Evolutionary conservation across 352 stramenopile genomes (phyloP).

Genomic region (Phytophthora cactorum): DNA sequence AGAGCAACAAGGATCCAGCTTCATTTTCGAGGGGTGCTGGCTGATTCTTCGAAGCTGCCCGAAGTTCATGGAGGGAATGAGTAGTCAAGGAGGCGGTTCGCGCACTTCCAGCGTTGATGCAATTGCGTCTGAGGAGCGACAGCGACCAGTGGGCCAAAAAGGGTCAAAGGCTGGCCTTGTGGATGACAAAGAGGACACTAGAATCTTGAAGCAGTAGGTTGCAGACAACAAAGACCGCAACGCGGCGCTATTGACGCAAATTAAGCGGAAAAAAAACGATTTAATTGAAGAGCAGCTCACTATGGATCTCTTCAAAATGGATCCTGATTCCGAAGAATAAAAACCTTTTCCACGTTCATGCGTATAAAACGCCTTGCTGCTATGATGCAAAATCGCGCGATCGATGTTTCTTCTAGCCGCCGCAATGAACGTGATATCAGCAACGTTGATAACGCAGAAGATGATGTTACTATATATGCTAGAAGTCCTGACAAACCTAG

Average conservation of each 20-base stretch:
- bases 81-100: background rate
- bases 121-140: too few relatives aligned
- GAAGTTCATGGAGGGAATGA: slow-evolving; percentile 1
- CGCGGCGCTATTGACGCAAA: background rate
- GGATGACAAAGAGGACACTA: background rate
- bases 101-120: too few relatives aligned
- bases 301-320: background rate
- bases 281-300: background rate
- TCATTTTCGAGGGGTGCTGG: slow-evolving; percentile 1
- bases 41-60: background rate
- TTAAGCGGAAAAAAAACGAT: background rate
- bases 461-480: too few relatives aligned
- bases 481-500: too few relatives aligned
- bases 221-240: background rate
- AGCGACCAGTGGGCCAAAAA: background rate
- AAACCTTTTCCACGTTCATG: background rate
- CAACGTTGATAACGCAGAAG: too few relatives aligned
- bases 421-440: too few relatives aligned
- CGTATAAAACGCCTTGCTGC: background rate
- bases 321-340: background rate
- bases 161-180: background rate
- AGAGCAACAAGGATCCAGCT: background rate
- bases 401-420: background rate
- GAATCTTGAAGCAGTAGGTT: background rate
- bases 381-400: background rate